phyloP scores from a whole-genome alignment of 2,329 filamentous ascomycete genomes.

The Colletotrichum spaethianum region DNA sequence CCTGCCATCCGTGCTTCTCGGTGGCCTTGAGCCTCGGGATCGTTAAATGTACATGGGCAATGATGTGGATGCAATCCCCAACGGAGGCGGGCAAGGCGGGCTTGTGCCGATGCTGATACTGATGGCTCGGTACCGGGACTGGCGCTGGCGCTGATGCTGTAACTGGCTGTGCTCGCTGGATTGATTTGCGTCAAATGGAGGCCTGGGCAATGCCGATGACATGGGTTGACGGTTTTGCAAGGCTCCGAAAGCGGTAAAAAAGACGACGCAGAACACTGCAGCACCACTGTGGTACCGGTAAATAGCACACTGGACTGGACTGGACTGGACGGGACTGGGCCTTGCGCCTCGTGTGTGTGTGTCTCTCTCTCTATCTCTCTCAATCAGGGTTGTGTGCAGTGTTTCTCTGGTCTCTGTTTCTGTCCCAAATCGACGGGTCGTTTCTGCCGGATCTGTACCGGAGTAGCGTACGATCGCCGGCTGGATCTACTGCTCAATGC shows the following conservation, averaged over 20 bases:
- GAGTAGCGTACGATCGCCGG: constrained; percentile 31
- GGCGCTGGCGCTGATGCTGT: neutral
- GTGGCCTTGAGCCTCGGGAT: constrained; percentile 12
- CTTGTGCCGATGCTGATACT: constrained; percentile 3
- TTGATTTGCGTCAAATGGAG: constrained; percentile 29
- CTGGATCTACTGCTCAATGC: neutral
- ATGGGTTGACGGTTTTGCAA: constrained; percentile 22
- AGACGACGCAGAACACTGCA: neutral
- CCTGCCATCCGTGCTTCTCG: neutral
- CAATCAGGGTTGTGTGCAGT: constrained; percentile 12
- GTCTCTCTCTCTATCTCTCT: neutral
- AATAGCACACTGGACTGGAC: constrained; percentile 14
- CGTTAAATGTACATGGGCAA: neutral
- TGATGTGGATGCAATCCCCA: neutral
- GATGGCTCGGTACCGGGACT: neutral
- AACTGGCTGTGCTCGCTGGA: constrained; percentile 1
- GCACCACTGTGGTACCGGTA: neutral
- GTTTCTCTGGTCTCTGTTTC: constrained; percentile 20
- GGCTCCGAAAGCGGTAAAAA: constrained; percentile 38
- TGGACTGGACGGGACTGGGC: constrained; percentile 25
- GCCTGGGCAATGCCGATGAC: constrained; percentile 33
- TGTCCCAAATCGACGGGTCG: constrained; percentile 31
- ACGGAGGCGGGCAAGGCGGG: neutral
- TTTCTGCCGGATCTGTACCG: constrained; percentile 33
- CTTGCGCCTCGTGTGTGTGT: constrained; percentile 8